Percentiles rank a stretch among this genome's conserved stretches.
Conservation (phyloP, 768 basidiomycete genomes). For the Sporobolomyces pararoseus region DNA sequence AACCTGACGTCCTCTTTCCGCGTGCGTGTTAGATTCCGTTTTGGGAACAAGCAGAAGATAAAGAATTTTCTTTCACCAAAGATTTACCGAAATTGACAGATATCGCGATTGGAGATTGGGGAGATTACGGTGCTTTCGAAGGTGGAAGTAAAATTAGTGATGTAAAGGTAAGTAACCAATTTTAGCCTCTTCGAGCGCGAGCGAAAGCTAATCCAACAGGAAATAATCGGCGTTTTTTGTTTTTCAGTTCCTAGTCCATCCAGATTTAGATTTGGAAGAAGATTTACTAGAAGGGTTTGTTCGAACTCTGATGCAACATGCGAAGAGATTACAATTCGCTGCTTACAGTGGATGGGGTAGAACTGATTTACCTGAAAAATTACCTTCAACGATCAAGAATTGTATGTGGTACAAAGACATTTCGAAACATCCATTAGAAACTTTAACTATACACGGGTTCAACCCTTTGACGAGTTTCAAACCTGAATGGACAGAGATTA, state of each 20-base stretch:
- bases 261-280: conserved; percentile 26
- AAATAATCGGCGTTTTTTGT: too few species aligned
- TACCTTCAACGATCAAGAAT: conserved; percentile 7
- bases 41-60: conserved; percentile 24
- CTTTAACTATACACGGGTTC: conserved; percentile 24
- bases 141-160: not conserved
- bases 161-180: conserved; percentile 14
- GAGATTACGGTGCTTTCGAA: conserved; percentile 29
- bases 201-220: too few species aligned
- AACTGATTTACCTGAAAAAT: conserved; percentile 21
- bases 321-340: conserved; percentile 19
- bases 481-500: conserved; percentile 12
- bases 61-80: conserved; percentile 1
- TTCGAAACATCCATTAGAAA: conserved; percentile 19
- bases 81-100: conserved; percentile 11
- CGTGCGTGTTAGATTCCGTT: conserved; percentile 14
- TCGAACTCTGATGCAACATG: not conserved
- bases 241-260: conserved; percentile 18
- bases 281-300: conserved; percentile 16
- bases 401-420: conserved; percentile 25
- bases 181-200: not conserved
- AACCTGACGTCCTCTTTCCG: not conserved
- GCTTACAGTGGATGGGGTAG: conserved; percentile 32
- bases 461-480: conserved; percentile 31
- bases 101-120: conserved; percentile 31